phyloP scores from a whole-genome alignment of 805 yeast genomes.

The Zygotorulaspora danielsina region DNA sequence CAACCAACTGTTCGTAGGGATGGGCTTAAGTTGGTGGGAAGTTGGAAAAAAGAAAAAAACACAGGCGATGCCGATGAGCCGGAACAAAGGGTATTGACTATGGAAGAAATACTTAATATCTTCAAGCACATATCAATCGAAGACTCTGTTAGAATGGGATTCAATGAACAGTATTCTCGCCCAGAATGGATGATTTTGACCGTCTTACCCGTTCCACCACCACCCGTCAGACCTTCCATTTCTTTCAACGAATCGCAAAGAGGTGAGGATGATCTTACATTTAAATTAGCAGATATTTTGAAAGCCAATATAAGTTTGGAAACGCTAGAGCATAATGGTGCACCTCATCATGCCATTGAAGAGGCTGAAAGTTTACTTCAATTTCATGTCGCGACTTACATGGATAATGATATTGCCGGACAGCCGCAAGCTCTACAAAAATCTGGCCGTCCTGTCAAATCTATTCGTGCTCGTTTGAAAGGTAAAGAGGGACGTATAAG shows the following conservation, averaged over 20 bases:
- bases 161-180: slow-evolving; percentile 92
- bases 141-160: slow-evolving; percentile 79
- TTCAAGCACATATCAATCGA: slow-evolving; percentile 85
- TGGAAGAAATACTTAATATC: slow-evolving; percentile 85
- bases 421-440: slow-evolving; percentile 99
- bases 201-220: slow-evolving; percentile 99
- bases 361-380: slow-evolving; percentile 94
- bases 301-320: slow-evolving; percentile 98
- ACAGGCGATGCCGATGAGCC: slow-evolving; percentile 82
- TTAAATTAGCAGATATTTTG: slow-evolving; percentile 91
- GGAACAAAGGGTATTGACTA: slow-evolving; percentile 82
- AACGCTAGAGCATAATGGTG: slow-evolving; percentile 95
- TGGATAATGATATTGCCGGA: slow-evolving; percentile 99
- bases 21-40: slow-evolving; percentile 93
- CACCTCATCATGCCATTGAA: slow-evolving; percentile 96
- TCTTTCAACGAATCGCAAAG: slow-evolving; percentile 97
- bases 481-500: slow-evolving; percentile 99
- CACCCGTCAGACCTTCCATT: slow-evolving; percentile 97
- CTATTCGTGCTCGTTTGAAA: slow-evolving; percentile 98
- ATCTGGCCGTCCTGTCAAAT: slow-evolving; percentile 97
- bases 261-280: slow-evolving; percentile 98
- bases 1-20: slow-evolving; percentile 96
- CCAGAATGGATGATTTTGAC: slow-evolving; percentile 98
- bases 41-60: slow-evolving; percentile 89
- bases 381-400: slow-evolving; percentile 97